Evolutionary conservation across 2,329 filamentous ascomycete species (phyloP), one percentile per base, ranked within the genome.

Genomic region (Sporothrix euskadiensis): DNA sequence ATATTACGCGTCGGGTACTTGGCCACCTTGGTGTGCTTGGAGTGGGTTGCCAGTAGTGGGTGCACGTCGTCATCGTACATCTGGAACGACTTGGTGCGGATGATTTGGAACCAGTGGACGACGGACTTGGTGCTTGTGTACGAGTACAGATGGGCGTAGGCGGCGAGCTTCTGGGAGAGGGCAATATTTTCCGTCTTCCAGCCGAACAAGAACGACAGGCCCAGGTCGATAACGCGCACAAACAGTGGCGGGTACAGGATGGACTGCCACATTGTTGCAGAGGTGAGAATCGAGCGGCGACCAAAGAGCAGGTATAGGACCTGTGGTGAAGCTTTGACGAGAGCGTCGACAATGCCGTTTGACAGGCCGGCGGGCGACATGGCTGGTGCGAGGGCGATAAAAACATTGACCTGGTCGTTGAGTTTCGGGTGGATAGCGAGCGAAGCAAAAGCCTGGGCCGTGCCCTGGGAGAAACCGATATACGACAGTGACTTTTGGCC

Each of bases 41-140:
- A 90, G 30, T 88, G 88, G 52, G 94, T 84, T 71, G 90, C 89
- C 74, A 97, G 85, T 0, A 91, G 91, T 39, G 91, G 91, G 73
- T 94, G 92, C 0, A 96, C 88, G 78, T 98, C 95, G 80, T 99
- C 96, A 80, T 99, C 96, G 81, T 94, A 98, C 93, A 99, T 98
- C 82, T 99, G 96, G 81, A 99, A 98, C 35, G 90, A 94, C 78
- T 94, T 93, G 79, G 95, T 98, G 76, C 96, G 91, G 78, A 99
- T 99, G 80, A 99, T 98, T 80, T 99, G 96, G 81, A 99, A 99
- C 96, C 96, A 99, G 80, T 99, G 96, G 0, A 99, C 96, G 9
- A 99, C 94, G 26, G 91, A 94, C 83, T 99, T 99, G 73, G 94
- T 97, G 80, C 93, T 97, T 0, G 95, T 98, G 81, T 95, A 98